phyloP scores from a whole-genome alignment of 1,139 yeast genomes.

The Hansenula sp. region DNA sequence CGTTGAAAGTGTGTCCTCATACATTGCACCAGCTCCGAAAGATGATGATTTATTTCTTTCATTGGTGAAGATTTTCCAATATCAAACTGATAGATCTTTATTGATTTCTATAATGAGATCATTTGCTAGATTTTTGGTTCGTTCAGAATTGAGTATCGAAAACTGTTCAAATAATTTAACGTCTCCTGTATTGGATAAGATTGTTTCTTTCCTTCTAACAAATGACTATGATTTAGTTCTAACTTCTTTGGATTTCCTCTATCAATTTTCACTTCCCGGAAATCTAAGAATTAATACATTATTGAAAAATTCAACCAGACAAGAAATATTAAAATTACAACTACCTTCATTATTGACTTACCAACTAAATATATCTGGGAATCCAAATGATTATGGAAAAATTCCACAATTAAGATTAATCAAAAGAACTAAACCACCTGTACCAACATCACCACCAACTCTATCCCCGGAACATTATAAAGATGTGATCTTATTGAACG shows the following conservation, averaged over 20 bases:
- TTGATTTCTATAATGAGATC: slow-evolving; percentile 51
- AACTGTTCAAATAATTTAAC: slow-evolving; percentile 41
- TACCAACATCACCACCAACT: slow-evolving; percentile 58
- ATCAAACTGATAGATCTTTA: slow-evolving; percentile 53
- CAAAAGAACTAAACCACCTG: slow-evolving; percentile 41
- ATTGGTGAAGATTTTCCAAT: slow-evolving; percentile 42
- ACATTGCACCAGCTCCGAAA: slow-evolving; percentile 67
- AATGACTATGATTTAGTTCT: slow-evolving; percentile 60
- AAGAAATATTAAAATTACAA: slow-evolving; percentile 48
- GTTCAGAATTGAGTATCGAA: slow-evolving; percentile 38
- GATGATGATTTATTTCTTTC: slow-evolving; percentile 58
- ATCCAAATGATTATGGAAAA: slow-evolving; percentile 29
- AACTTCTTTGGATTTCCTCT: slow-evolving; percentile 62
- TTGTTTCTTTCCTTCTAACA: slow-evolving; percentile 40
- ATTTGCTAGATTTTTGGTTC: slow-evolving; percentile 43
- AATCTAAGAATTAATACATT: slow-evolving; percentile 32
- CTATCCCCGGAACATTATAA: slow-evolving; percentile 58
- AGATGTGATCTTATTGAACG: slow-evolving; percentile 63
- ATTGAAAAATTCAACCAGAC: slow-evolving; percentile 36
- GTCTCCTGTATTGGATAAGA: slow-evolving; percentile 35
- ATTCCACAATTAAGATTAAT: slow-evolving; percentile 37
- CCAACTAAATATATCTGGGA: slow-evolving; percentile 33
- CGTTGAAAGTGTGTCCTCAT: slow-evolving; percentile 80
- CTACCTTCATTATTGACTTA: slow-evolving; percentile 62
- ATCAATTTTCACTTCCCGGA: slow-evolving; percentile 58